phyloP scores from a whole-genome alignment of 2,329 filamentous ascomycete species.

The Amylocarpus encephaloides region DNA sequence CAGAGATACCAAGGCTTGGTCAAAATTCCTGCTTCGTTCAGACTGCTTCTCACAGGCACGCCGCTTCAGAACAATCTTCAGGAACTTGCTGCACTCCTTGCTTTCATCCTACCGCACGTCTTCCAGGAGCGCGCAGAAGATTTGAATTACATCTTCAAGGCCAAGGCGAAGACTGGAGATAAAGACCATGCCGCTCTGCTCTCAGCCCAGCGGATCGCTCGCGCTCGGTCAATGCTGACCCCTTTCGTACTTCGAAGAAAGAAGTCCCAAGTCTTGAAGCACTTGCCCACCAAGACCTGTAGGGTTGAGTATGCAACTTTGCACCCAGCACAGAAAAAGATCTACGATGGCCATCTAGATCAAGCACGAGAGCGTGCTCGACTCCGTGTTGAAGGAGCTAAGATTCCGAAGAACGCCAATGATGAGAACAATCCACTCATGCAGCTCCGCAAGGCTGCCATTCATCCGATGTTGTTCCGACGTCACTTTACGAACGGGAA shows the following conservation, averaged over 20 bases:
- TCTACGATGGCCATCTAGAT: conserved; percentile 67
- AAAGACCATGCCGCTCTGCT: conserved; percentile 75
- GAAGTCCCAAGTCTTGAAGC: conserved; percentile 83
- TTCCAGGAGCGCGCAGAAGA: conserved; percentile 73
- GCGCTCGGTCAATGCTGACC: conserved; percentile 85
- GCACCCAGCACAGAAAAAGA: conserved; percentile 61
- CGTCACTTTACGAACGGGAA: conserved; percentile 70
- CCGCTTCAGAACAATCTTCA: conserved; percentile 92
- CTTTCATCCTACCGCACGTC: conserved; percentile 85
- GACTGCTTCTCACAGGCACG: conserved; percentile 82
- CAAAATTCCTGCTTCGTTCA: conserved; percentile 72
- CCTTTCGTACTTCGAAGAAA: conserved; percentile 92
- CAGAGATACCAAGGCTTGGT: conserved; percentile 74
- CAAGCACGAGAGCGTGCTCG: conserved; percentile 53
- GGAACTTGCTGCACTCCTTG: conserved; percentile 82
- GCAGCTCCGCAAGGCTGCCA: conserved; percentile 84
- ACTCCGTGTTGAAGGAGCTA: conserved; percentile 46
- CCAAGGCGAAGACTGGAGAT: conserved; percentile 80
- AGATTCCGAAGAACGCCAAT: conserved; percentile 36
- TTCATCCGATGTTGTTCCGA: conserved; percentile 84
- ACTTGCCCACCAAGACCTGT: conserved; percentile 74
- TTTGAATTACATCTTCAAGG: conserved; percentile 81
- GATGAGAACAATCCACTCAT: conserved; percentile 72
- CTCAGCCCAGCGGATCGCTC: conserved; percentile 77
- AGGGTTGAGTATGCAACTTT: conserved; percentile 77